Percentiles rank a stretch among this genome's conserved stretches.
These are phyloP conservation scores for Phytophthora sp. DNA, from an alignment of 352 stramenopile genomes.

Conservation along the genomic window DNA sequence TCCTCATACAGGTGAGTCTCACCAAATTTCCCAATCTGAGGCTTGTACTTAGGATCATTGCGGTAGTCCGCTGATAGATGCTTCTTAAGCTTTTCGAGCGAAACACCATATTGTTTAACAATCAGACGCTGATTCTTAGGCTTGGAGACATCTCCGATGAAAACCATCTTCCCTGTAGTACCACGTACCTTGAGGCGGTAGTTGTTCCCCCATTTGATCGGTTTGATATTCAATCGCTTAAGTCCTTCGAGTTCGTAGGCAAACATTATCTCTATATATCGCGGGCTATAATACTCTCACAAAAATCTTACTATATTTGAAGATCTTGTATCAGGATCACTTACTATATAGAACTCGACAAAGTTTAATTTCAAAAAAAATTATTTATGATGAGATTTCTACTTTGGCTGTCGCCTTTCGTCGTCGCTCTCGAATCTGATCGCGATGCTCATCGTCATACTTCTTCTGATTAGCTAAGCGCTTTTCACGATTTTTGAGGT, in stretches of 20 bases:
- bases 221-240: slow-evolving; percentile 2
- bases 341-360: not conserved
- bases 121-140: not conserved
- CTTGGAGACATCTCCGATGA: not conserved
- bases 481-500: not conserved
- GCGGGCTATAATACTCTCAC: not conserved
- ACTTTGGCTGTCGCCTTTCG: not conserved
- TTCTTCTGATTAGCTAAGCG: not conserved
- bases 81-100: not conserved
- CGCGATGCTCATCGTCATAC: not conserved
- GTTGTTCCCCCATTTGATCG: slow-evolving; percentile 1
- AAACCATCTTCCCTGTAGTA: not conserved
- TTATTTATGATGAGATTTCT: not conserved
- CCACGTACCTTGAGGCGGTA: slow-evolving; percentile 5
- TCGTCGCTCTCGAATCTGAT: not conserved
- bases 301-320: not conserved
- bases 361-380: not conserved
- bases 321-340: not conserved
- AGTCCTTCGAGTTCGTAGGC: slow-evolving; percentile 5
- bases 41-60: not conserved
- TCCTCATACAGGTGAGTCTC: slow-evolving; percentile 7
- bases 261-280: slow-evolving; percentile 5
- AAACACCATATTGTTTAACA: not conserved
- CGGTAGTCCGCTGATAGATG: not conserved
- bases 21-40: not conserved